Evolutionary conservation across 345 rosid species (phyloP).

Genomic region (Corchorus capsularis): DNA sequence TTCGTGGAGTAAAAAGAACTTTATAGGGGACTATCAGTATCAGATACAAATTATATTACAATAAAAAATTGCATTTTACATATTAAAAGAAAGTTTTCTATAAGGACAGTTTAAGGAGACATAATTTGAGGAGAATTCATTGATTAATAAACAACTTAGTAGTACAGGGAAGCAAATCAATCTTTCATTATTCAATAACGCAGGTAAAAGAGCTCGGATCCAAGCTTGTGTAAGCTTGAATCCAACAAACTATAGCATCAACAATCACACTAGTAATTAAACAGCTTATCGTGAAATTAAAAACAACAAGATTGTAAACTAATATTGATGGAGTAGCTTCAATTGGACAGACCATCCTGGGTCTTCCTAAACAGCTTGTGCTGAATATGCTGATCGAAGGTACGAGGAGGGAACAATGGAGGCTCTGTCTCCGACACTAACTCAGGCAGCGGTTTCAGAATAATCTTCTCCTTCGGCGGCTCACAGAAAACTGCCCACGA

Average conservation of each 20-base stretch:
- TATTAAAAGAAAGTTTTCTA: too few species aligned
- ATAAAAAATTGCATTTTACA: not conserved
- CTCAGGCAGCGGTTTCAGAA: conserved; percentile 79
- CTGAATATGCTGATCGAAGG: conserved; percentile 79
- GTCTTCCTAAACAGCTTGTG: conserved; percentile 80
- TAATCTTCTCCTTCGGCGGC: conserved; percentile 92
- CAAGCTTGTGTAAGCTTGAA: not conserved
- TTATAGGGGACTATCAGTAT: too few species aligned
- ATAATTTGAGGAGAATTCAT: not conserved
- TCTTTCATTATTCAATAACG: conserved; percentile 9
- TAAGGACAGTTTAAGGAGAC: not conserved
- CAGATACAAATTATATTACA: too few species aligned
- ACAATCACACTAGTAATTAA: not conserved
- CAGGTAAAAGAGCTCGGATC: not conserved
- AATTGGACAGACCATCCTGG: conserved; percentile 32
- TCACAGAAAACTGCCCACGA: conserved; percentile 99
- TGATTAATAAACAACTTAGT: not conserved
- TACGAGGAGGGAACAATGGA: conserved; percentile 83
- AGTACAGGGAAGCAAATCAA: not conserved
- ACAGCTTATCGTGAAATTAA: not conserved
- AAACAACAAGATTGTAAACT: not conserved
- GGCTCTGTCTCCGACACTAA: conserved; percentile 66
- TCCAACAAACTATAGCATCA: not conserved
- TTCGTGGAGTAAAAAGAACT: too few species aligned
- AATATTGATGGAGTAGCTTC: not conserved